phyloP scores from a whole-genome alignment of 2,329 filamentous ascomycete genomes.

The Grosmannia penicillata region DNA sequence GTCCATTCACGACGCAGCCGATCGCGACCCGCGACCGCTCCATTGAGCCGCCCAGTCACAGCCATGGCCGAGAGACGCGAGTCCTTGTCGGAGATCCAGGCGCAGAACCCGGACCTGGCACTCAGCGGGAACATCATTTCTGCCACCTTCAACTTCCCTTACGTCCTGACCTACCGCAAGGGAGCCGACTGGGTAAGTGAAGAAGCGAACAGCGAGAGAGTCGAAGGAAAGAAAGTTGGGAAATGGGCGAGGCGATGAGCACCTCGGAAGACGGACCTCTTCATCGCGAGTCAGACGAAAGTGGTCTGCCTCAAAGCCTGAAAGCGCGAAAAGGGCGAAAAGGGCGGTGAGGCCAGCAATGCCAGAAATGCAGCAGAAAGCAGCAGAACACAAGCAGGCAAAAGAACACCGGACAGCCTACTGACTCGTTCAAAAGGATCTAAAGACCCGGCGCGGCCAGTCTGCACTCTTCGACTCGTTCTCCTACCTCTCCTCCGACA shows the following conservation, averaged over 20 bases:
- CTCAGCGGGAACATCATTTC: slow-evolving; percentile 54
- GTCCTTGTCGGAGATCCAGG: slow-evolving; percentile 39
- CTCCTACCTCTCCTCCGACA: slow-evolving; percentile 68
- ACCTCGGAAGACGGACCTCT: no score
- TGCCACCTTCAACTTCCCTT: slow-evolving; percentile 48
- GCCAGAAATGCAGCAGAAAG: no score
- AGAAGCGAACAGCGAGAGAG: background rate
- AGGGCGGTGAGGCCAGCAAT: background rate
- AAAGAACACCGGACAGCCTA: background rate
- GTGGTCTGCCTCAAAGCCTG: no score
- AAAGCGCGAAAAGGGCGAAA: no score
- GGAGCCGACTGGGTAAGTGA: slow-evolving; percentile 46
- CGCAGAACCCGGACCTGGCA: slow-evolving; percentile 39
- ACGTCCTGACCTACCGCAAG: slow-evolving; percentile 42
- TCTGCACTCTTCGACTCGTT: slow-evolving; percentile 90
- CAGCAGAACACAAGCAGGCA: background rate
- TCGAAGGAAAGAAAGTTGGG: no score
- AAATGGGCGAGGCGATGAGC: background rate
- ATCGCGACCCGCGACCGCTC: background rate
- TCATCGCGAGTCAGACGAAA: no score
- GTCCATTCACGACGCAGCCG: background rate
- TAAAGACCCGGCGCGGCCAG: slow-evolving; percentile 67
- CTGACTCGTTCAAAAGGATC: slow-evolving; percentile 33
- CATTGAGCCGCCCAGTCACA: background rate
- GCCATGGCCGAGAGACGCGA: slow-evolving; percentile 28